Conservation (phyloP, 176 grass and related monocot genomes). For the Musa schizocarpa region DNA sequence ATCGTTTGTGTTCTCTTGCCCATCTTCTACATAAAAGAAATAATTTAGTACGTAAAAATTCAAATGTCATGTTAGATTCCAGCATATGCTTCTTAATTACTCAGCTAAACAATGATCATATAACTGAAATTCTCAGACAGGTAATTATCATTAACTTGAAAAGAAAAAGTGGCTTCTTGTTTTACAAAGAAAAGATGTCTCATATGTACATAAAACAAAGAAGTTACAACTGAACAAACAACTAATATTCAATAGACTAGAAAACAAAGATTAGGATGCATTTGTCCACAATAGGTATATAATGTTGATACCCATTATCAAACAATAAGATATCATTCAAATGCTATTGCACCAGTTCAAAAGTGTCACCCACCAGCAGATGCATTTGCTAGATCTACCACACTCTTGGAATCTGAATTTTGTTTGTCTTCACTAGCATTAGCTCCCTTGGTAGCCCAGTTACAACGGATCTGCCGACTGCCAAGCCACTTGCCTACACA, state of each 20-base stretch:
- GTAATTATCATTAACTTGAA: too few relatives aligned
- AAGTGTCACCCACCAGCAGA: slow-evolving; percentile 43
- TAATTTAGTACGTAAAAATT: not conserved
- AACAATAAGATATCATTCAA: not conserved
- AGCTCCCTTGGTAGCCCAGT: slow-evolving; percentile 93
- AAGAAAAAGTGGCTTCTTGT: too few relatives aligned
- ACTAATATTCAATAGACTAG: too few relatives aligned
- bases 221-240: too few relatives aligned
- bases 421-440: slow-evolving; percentile 85
- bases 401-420: slow-evolving; percentile 56
- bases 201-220: too few relatives aligned
- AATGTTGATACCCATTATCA: not conserved
- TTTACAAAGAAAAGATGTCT: too few relatives aligned
- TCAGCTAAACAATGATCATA: too few relatives aligned
- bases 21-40: slow-evolving; percentile 33
- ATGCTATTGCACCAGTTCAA: not conserved
- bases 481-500: slow-evolving; percentile 71
- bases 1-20: slow-evolving; percentile 54
- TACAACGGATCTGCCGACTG: slow-evolving; percentile 92
- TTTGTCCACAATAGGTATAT: too few relatives aligned
- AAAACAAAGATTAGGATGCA: too few relatives aligned
- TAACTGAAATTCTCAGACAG: not conserved
- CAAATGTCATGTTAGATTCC: not conserved
- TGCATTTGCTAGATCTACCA: slow-evolving; percentile 47
- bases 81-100: too few relatives aligned